A percentile compares a stretch with the other conserved stretches of the same genome.
These are phyloP conservation scores for Lasiosphaeria hispida DNA, from an alignment of 495 filamentous ascomycete species.

Conservation along the genomic window DNA sequence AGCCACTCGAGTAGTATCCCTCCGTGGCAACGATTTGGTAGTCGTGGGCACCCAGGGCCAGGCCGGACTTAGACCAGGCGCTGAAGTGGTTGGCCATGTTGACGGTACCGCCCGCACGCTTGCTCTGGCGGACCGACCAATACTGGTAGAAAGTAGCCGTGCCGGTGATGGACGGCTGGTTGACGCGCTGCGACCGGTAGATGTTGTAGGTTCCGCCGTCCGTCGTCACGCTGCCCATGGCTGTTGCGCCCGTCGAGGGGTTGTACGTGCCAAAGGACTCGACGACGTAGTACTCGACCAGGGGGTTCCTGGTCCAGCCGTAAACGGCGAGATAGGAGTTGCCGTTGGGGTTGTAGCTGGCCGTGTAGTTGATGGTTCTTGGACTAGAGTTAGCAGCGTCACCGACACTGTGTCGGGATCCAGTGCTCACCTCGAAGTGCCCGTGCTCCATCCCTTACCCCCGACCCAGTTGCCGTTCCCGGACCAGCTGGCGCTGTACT, in stretches of 20 bases:
- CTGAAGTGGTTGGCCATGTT: conserved; percentile 59
- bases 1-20: conserved; percentile 54
- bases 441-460: conserved; percentile 62
- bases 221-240: conserved; percentile 52
- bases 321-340: conserved; percentile 55
- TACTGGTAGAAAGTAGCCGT: conserved; percentile 58
- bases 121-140: conserved; percentile 53
- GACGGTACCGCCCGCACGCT: conserved; percentile 51
- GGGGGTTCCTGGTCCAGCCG: conserved; percentile 57
- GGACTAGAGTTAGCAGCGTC: conserved; percentile 22
- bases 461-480: conserved; percentile 59
- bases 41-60: conserved; percentile 53
- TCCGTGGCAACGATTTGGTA: conserved; percentile 60
- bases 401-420: neutral
- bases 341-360: conserved; percentile 43
- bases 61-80: conserved; percentile 53
- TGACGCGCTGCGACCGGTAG: conserved; percentile 55
- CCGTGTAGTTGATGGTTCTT: conserved; percentile 50
- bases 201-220: conserved; percentile 67
- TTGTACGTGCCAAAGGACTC: conserved; percentile 57
- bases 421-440: conserved; percentile 23
- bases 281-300: conserved; percentile 62
- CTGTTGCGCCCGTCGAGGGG: conserved; percentile 47
- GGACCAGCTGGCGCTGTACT: conserved; percentile 55
- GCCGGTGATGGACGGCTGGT: conserved; percentile 58